These are phyloP conservation scores for Kentomonas sorsogonicus DNA, from an alignment of 208 protist species.

Conservation along the genomic window DNA sequence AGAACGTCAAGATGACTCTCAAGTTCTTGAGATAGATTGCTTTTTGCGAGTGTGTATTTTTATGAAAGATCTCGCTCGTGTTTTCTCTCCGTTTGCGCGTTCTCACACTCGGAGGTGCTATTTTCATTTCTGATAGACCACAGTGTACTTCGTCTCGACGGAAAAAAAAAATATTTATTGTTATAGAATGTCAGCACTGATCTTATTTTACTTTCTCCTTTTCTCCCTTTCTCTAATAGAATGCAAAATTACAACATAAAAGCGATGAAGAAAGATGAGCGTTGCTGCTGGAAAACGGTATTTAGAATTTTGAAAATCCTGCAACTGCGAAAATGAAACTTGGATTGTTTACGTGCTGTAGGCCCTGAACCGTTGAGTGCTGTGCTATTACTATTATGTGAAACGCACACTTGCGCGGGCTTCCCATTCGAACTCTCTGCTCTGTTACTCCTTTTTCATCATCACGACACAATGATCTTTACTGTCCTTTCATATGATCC, in stretches of 20 bases:
- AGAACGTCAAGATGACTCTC: conserved; percentile 29
- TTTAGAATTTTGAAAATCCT: too few relatives aligned
- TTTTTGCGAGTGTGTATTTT: conserved; percentile 15
- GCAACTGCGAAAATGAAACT: too few relatives aligned
- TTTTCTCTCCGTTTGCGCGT: too few relatives aligned
- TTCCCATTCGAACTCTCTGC: too few relatives aligned
- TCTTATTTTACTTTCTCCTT: background rate
- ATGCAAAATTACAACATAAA: background rate
- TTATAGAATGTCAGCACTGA: background rate
- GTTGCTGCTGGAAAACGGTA: too few relatives aligned
- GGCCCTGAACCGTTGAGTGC: background rate
- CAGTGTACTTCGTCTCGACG: too few relatives aligned
- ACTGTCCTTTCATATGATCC: too few relatives aligned
- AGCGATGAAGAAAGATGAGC: background rate
- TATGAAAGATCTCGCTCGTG: conserved; percentile 5
- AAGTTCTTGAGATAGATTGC: conserved; percentile 20
- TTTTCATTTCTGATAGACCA: background rate
- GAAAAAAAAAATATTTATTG: background rate
- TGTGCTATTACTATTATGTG: background rate
- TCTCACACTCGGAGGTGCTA: background rate
- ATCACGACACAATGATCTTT: too few relatives aligned
- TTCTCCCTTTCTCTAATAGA: background rate
- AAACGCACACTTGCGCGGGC: too few relatives aligned
- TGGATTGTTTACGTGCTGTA: background rate
- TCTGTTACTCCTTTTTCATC: too few relatives aligned